Conservation (phyloP, 192 early-diverging fungal genomes). For the Geranomyces variabilis region DNA sequence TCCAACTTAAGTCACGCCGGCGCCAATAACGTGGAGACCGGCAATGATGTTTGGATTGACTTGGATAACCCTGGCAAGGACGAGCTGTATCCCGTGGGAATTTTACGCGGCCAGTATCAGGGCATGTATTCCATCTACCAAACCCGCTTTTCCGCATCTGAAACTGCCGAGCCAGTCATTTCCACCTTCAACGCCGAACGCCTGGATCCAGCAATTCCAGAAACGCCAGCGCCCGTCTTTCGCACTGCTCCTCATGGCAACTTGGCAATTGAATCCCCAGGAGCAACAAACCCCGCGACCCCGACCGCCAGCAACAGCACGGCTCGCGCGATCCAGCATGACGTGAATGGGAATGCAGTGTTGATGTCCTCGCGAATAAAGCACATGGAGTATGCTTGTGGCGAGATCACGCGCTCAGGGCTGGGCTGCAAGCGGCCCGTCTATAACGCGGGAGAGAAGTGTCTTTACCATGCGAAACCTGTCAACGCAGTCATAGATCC, state of each 20-base stretch:
- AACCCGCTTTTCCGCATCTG: background rate
- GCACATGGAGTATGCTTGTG: constrained; percentile 39
- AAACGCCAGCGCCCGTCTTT: background rate
- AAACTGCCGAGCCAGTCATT: background rate
- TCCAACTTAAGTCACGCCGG: background rate
- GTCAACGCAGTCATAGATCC: constrained; percentile 21
- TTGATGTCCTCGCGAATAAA: background rate
- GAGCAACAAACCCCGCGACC: background rate
- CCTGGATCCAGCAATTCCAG: background rate
- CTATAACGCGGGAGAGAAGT: constrained; percentile 41
- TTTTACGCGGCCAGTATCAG: constrained; percentile 57
- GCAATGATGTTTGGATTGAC: constrained; percentile 8
- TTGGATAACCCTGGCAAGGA: constrained; percentile 3
- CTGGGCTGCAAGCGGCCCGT: constrained; percentile 46
- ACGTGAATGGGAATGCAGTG: background rate
- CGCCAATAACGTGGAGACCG: background rate
- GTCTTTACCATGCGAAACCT: constrained; percentile 46
- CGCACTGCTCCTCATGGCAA: background rate
- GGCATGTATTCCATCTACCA: constrained; percentile 41
- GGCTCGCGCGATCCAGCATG: background rate
- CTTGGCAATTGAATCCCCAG: background rate
- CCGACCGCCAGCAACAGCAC: background rate
- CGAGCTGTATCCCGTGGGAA: constrained; percentile 46
- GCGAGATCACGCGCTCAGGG: constrained; percentile 42
- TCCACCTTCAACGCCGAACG: background rate